Evolutionary conservation across 176 grass and related monocot species (phyloP), one percentile per base, ranked within the genome.

Genomic region (Rhynchospora breviuscula): DNA sequence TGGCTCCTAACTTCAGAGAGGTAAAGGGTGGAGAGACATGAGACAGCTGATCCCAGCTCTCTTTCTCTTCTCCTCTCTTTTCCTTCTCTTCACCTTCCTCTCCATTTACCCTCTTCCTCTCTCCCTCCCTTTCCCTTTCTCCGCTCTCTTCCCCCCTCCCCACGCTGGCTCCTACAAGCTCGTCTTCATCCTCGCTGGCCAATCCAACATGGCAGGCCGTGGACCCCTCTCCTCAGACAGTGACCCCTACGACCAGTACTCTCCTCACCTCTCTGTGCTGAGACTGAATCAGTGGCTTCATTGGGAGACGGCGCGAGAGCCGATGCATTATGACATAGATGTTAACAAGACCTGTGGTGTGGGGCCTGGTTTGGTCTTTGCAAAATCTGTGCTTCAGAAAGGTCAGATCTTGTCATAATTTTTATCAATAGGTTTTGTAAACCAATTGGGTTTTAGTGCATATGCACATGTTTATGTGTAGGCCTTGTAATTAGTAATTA

Each of bases 191-290:
- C 92, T 98, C 10, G 95, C 90, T 0, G 95, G 95, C 9, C 95
- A 94, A 79, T 94, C 92, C 84, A 98, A 98, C 89, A 98, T 98
- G 95, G 95, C 95, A 40, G 95, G 95, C 61, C 92, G 92, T 12
- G 95, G 95, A n/a, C 51, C 60, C 68, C 67, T 81, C 49, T 1
- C 1, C 1, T 66, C 82, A 0, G 85, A 85, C 31, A 79, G 43
- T 1, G 1, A 75, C 0, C 46, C 84, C 18, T 88, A 87, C 63
- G 87, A 29, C 70, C 14, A 79, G 12, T 86, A 82, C 80, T 29
- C 54, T 11, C 87, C 90, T 13, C 87, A 84, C 89, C 88, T 87
- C n/a, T 90, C 87, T 26, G 31, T 98, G 49, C 89, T 91, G 53
- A 90, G 92, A 58, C 89, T 94, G 58, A 59, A 83, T 83, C 90